Evolutionary conservation across 805 yeast genomes (phyloP).

Genomic region (Candida ulmi): DNA sequence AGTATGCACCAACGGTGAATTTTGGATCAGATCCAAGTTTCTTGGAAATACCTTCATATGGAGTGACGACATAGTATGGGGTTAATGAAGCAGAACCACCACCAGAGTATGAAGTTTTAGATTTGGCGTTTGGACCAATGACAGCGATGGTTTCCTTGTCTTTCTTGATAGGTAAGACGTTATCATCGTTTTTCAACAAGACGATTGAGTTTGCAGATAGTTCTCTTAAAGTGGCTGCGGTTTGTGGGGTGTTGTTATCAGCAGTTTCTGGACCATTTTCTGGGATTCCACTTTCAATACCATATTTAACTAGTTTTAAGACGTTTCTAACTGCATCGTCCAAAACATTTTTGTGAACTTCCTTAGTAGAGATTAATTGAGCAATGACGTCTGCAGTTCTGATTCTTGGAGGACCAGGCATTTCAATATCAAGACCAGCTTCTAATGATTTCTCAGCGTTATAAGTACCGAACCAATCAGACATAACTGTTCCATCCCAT

Average conservation of each 20-base stretch:
- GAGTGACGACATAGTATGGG: constrained; percentile 42
- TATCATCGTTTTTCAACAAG: constrained; percentile 46
- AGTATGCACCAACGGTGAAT: constrained; percentile 30
- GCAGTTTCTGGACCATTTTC: constrained; percentile 31
- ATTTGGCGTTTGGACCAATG: constrained; percentile 55
- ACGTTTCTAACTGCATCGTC: constrained; percentile 45
- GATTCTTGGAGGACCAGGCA: constrained; percentile 57
- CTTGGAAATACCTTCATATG: constrained; percentile 38
- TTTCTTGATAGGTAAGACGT: constrained; percentile 41
- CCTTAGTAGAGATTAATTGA: constrained; percentile 30
- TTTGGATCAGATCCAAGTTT: constrained; percentile 17
- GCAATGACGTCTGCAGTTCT: constrained; percentile 32
- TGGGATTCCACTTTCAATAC: constrained; percentile 35
- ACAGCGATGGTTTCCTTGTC: constrained; percentile 37
- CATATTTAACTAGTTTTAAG: constrained; percentile 41
- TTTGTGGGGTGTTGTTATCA: constrained; percentile 39
- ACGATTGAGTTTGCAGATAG: constrained; percentile 47
- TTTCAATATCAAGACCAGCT: constrained; percentile 56
- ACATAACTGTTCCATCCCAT: constrained; percentile 48
- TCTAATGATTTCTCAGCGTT: constrained; percentile 39
- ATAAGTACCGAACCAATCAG: constrained; percentile 61
- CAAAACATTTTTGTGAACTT: constrained; percentile 34
- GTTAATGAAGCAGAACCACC: constrained; percentile 56
- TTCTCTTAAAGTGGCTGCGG: constrained; percentile 32
- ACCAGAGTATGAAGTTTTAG: constrained; percentile 41